These are phyloP conservation scores for Botrytis porri DNA, from an alignment of 2,329 filamentous ascomycete species.

Conservation along the genomic window DNA sequence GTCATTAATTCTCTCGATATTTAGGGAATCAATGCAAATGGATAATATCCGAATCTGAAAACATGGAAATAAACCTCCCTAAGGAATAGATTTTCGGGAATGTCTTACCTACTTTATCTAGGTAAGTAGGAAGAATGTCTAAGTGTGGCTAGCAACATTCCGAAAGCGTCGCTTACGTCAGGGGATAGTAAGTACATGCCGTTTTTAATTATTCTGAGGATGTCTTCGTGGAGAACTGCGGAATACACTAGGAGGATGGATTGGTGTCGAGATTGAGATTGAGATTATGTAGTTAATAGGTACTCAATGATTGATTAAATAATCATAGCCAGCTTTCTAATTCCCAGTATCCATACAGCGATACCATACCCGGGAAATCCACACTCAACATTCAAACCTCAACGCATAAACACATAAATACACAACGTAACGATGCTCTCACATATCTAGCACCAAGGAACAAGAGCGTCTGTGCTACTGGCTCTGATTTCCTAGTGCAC, in stretches of 20 bases:
- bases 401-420: background rate
- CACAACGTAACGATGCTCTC: background rate
- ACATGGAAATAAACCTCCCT: background rate
- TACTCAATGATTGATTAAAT: background rate
- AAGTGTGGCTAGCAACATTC: conserved; percentile 2
- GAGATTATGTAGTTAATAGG: background rate
- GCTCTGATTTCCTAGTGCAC: background rate
- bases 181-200: background rate
- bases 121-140: background rate
- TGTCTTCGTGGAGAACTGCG: background rate
- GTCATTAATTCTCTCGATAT: background rate
- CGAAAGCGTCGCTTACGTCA: conserved; percentile 10
- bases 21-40: background rate
- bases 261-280: background rate
- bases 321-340: background rate
- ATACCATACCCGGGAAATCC: background rate
- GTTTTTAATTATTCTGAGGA: background rate
- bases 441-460: background rate
- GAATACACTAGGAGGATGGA: background rate
- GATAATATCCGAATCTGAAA: background rate
- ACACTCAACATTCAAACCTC: background rate
- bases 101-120: background rate
- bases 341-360: background rate
- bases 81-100: too few species aligned
- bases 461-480: background rate